These are phyloP conservation scores for Retiboletus fuscus DNA, from an alignment of 1,284 basidiomycete genomes.

Conservation along the genomic window DNA sequence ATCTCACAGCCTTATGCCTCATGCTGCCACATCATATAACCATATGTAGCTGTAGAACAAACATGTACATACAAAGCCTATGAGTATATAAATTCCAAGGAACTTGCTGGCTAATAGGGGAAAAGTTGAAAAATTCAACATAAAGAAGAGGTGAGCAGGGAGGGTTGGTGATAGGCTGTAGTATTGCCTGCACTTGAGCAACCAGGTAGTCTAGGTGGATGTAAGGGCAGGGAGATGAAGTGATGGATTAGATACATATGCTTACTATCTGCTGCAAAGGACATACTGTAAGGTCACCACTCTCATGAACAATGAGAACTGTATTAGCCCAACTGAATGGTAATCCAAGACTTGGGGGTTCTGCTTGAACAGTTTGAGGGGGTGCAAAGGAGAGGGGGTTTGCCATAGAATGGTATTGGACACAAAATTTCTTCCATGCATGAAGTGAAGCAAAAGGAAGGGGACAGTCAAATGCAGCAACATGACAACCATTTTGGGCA, in stretches of 20 bases:
- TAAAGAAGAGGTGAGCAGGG: neutral
- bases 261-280: too few species aligned
- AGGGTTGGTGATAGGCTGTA: neutral
- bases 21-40: too few species aligned
- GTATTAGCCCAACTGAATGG: constrained; percentile 7
- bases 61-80: too few species aligned
- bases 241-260: too few species aligned
- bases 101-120: too few species aligned
- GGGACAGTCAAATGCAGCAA: neutral
- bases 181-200: neutral
- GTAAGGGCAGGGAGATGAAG: too few species aligned
- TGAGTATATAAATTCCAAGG: too few species aligned
- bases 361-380: constrained; percentile 4
- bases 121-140: neutral
- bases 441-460: neutral
- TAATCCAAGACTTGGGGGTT: neutral
- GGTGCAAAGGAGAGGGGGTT: neutral
- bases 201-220: neutral
- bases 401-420: neutral
- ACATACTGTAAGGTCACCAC: neutral
- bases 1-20: too few species aligned
- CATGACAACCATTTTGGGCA: neutral
- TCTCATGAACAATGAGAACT: constrained; percentile 8
- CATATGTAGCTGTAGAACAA: too few species aligned
- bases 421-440: constrained; percentile 2